A percentile compares a stretch with the other conserved stretches of the same genome.
Evolutionary conservation across 2,329 filamentous ascomycete genomes (phyloP).

Genomic region (Tolypocladium nubicola): DNA sequence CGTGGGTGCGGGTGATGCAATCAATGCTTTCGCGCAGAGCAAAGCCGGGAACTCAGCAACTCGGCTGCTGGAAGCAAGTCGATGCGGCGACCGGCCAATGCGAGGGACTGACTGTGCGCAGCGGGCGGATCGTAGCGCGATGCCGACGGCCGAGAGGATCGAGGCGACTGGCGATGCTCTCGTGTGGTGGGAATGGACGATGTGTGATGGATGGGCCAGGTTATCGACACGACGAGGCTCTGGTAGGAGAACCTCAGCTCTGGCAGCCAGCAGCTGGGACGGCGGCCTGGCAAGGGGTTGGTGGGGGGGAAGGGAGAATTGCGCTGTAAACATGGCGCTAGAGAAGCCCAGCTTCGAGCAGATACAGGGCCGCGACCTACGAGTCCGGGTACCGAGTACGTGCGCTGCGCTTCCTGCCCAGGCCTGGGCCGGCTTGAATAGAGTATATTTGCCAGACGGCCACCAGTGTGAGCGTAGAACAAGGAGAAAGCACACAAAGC

Average conservation of each 20-base stretch:
- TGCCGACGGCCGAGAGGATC: not conserved
- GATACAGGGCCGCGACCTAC: no score
- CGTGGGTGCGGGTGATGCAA: constrained; percentile 18
- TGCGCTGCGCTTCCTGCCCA: no score
- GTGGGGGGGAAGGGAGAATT: not conserved
- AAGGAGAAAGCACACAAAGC: no score
- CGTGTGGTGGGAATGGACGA: not conserved
- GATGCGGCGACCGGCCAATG: constrained; percentile 1
- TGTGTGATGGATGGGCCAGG: not conserved
- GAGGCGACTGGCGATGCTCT: constrained; percentile 1
- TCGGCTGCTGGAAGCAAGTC: not conserved
- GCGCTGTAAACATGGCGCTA: not conserved
- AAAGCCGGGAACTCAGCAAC: not conserved
- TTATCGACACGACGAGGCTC: not conserved
- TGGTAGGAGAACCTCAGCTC: not conserved
- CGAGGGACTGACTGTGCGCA: not conserved
- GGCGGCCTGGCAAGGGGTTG: not conserved
- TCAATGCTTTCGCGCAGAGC: constrained; percentile 7
- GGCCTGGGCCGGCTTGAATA: no score
- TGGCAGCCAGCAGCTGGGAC: not conserved
- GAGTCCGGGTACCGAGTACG: no score
- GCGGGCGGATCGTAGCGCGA: constrained; percentile 1
- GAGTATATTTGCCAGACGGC: no score
- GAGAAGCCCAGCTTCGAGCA: not conserved
- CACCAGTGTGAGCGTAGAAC: no score